phyloP scores from a whole-genome alignment of 2,329 filamentous ascomycete species.

The Fusarium palustre region DNA sequence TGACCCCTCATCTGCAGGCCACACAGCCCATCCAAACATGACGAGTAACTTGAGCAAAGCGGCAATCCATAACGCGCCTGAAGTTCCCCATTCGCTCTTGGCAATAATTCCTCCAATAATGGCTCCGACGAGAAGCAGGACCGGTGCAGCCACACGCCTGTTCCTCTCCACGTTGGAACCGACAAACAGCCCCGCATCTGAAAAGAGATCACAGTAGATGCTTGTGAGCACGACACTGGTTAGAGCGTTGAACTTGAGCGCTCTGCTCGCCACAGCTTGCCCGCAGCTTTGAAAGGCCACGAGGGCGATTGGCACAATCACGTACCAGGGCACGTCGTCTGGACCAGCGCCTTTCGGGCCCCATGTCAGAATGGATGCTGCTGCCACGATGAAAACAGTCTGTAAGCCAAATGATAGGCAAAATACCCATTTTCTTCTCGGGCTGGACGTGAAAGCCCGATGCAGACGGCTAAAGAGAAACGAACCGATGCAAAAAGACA shows the following conservation, averaged over 20 bases:
- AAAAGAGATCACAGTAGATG: constrained; percentile 84
- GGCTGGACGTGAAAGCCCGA: constrained; percentile 60
- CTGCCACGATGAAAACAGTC: constrained; percentile 60
- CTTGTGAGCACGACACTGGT: constrained; percentile 85
- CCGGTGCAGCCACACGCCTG: constrained; percentile 61
- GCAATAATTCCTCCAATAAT: constrained; percentile 63
- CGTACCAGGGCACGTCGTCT: constrained; percentile 66
- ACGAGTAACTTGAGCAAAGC: constrained; percentile 67
- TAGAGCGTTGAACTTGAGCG: constrained; percentile 75
- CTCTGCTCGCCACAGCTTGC: constrained; percentile 79
- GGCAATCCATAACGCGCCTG: constrained; percentile 70
- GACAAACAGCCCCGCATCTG: constrained; percentile 66
- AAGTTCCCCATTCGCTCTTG: constrained; percentile 60
- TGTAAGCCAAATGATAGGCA: constrained; percentile 68
- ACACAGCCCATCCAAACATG: constrained; percentile 69
- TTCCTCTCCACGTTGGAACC: constrained; percentile 62
- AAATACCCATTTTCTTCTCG: constrained; percentile 73
- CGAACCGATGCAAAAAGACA: constrained; percentile 77
- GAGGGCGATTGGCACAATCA: constrained; percentile 74
- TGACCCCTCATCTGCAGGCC: constrained; percentile 62
- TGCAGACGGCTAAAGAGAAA: constrained; percentile 78
- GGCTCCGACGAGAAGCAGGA: constrained; percentile 63
- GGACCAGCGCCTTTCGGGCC: constrained; percentile 55
- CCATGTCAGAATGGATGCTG: constrained; percentile 66
- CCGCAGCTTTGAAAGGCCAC: constrained; percentile 83